Percentiles rank a stretch among this genome's conserved stretches.
phyloP scores from a whole-genome alignment of 257 asterid genomes.

The Marsdenia floribunda region DNA sequence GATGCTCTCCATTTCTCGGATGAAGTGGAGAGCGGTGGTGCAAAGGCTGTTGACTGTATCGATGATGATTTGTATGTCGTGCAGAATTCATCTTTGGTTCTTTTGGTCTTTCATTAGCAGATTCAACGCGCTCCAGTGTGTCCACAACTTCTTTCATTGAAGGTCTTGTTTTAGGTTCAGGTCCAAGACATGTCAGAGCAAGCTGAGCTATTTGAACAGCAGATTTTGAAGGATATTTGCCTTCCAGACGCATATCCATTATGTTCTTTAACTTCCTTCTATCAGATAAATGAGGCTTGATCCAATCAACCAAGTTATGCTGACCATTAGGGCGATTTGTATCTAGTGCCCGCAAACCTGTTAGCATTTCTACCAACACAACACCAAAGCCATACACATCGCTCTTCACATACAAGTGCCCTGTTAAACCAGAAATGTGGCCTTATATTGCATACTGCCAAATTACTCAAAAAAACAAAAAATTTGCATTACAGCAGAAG shows the following conservation, averaged over 20 bases:
- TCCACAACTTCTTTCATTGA: conserved; percentile 60
- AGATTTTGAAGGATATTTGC: conserved; percentile 54
- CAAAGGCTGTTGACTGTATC: conserved; percentile 28
- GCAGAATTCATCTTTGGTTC: conserved; percentile 29
- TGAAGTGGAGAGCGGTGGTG: conserved; percentile 51
- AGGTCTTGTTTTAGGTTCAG: conserved; percentile 54
- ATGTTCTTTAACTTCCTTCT: conserved; percentile 52
- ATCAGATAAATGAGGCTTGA: conserved; percentile 52
- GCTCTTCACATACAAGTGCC: conserved; percentile 67
- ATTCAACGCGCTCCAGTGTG: conserved; percentile 32
- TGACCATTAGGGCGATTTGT: conserved; percentile 44
- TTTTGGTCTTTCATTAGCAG: conserved; percentile 39
- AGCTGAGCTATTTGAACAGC: conserved; percentile 51
- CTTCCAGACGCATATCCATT: conserved; percentile 58
- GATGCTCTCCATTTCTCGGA: conserved; percentile 36
- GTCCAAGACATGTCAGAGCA: conserved; percentile 50
- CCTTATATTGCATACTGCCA: neutral
- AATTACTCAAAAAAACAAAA: neutral
- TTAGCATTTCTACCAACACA: conserved; percentile 60
- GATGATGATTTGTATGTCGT: conserved; percentile 23
- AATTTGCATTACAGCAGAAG: neutral
- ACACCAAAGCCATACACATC: conserved; percentile 75
- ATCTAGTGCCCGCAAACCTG: conserved; percentile 60
- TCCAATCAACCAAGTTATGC: conserved; percentile 55
- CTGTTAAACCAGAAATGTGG: conserved; percentile 23